Conservation (phyloP, 2,329 filamentous ascomycete genomes). For the Fusarium duplospermum region DNA sequence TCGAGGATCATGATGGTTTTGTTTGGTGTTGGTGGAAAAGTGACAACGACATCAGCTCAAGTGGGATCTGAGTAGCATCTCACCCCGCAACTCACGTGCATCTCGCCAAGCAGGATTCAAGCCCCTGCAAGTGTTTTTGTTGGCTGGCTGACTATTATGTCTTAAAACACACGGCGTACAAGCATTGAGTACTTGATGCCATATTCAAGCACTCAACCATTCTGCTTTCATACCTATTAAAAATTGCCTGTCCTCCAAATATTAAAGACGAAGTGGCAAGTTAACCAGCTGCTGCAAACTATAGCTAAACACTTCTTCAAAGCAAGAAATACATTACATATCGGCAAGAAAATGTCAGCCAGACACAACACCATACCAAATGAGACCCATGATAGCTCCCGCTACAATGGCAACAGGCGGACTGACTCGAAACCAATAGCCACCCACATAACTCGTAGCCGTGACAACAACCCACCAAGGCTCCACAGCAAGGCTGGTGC, state of each 20-base stretch:
- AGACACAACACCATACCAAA: constrained; percentile 45
- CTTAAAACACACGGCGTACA: not conserved
- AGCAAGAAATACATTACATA: not conserved
- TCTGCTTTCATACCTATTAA: not conserved
- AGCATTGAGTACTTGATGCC: not conserved
- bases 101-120: not conserved
- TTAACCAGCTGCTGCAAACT: not conserved
- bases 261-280: not conserved
- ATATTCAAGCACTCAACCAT: not conserved
- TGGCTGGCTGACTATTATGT: not conserved
- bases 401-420: constrained; percentile 49
- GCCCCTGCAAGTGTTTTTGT: not conserved
- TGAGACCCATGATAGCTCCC: constrained; percentile 50
- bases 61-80: not conserved
- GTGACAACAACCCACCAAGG: constrained; percentile 75
- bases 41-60: not conserved
- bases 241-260: not conserved
- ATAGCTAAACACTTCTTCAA: not conserved
- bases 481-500: constrained; percentile 66
- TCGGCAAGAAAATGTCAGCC: not conserved
- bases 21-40: not conserved
- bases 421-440: constrained; percentile 47
- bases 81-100: not conserved
- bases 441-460: constrained; percentile 58
- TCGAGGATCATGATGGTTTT: not conserved